These are phyloP conservation scores for Coniochaeta hoffmannii DNA, from an alignment of 2,329 filamentous ascomycete species.

Conservation along the genomic window DNA sequence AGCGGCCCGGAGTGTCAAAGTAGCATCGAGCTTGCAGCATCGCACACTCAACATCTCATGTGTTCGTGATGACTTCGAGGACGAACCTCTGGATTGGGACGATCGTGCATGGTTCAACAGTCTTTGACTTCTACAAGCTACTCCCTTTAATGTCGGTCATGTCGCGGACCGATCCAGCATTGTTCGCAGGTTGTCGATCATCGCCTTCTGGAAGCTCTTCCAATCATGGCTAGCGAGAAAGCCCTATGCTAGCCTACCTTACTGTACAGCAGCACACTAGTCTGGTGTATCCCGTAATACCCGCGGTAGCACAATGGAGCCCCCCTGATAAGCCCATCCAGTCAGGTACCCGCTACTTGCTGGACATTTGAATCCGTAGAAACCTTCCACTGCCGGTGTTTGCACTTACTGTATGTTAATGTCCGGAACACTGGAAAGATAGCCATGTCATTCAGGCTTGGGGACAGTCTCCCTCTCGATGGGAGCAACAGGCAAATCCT, in stretches of 20 bases:
- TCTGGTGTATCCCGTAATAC: not conserved
- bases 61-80: not conserved
- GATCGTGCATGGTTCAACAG: not conserved
- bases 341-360: not conserved
- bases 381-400: not conserved
- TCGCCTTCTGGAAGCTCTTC: constrained; percentile 14
- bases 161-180: not conserved
- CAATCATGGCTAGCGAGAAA: not conserved
- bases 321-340: not conserved
- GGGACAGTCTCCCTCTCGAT: not conserved
- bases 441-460: not conserved
- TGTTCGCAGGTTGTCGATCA: constrained; percentile 4
- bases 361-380: too few relatives aligned
- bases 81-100: not conserved
- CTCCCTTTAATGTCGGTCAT: not conserved
- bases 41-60: not conserved
- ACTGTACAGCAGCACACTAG: too few relatives aligned
- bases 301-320: not conserved
- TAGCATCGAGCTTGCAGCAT: not conserved
- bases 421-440: not conserved
- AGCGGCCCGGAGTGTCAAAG: not conserved
- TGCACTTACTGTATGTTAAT: not conserved
- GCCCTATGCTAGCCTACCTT: too few relatives aligned
- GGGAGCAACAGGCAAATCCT: not conserved
- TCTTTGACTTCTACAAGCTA: not conserved